phyloP scores from a whole-genome alignment of 495 filamentous ascomycete genomes.

The Aeminium ludgeri region DNA sequence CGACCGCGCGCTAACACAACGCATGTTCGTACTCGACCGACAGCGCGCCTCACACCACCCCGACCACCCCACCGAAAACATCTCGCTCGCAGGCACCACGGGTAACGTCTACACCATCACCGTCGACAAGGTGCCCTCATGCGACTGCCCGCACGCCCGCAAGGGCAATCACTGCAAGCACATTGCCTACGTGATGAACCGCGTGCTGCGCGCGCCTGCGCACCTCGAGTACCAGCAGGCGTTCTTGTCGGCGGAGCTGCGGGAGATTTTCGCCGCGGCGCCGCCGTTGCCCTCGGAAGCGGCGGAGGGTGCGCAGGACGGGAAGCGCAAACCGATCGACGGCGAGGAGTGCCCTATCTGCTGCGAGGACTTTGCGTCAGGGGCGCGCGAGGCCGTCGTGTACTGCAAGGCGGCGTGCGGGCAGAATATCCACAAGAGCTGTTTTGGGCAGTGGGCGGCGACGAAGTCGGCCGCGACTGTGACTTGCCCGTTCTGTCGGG shows the following conservation, averaged over 20 bases:
- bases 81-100: conserved; percentile 58
- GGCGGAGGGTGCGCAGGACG: conserved; percentile 18
- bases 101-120: conserved; percentile 58
- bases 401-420: conserved; percentile 62
- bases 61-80: conserved; percentile 32
- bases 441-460: conserved; percentile 54
- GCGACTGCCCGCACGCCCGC: conserved; percentile 40
- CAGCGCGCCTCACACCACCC: conserved; percentile 26
- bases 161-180: conserved; percentile 62
- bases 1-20: conserved; percentile 28
- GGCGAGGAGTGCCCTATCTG: conserved; percentile 75
- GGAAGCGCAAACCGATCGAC: conserved; percentile 45
- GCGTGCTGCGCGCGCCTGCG: conserved; percentile 44
- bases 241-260: conserved; percentile 47
- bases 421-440: conserved; percentile 59
- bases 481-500: conserved; percentile 52
- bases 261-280: conserved; percentile 39
- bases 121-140: conserved; percentile 41
- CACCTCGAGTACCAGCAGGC: conserved; percentile 60
- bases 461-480: conserved; percentile 36
- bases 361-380: conserved; percentile 45
- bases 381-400: conserved; percentile 37
- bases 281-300: conserved; percentile 27
- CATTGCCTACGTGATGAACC: conserved; percentile 47
- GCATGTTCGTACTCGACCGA: conserved; percentile 41